Evolutionary conservation across 2,329 filamentous ascomycete species (phyloP).

Genomic region (Akanthomyces uredinophilus): DNA sequence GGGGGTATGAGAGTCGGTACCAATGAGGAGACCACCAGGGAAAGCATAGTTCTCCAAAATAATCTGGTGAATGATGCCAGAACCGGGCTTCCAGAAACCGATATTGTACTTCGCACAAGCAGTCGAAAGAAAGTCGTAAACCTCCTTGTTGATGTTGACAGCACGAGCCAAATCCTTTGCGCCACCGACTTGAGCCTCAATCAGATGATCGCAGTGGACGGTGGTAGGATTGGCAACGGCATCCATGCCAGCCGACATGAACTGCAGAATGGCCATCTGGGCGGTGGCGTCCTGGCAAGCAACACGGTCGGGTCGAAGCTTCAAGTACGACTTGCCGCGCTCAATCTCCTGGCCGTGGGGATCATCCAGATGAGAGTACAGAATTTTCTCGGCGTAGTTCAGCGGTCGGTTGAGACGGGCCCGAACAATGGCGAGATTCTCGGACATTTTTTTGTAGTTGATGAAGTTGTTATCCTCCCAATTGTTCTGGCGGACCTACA

Average conservation of each 20-base stretch:
- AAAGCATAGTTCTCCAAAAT: conserved; percentile 98
- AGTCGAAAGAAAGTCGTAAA: conserved; percentile 92
- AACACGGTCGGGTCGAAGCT: conserved; percentile 93
- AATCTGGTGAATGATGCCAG: conserved; percentile 99
- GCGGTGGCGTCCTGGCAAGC: conserved; percentile 99
- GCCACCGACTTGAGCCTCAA: conserved; percentile 92
- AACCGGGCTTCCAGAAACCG: conserved; percentile 98
- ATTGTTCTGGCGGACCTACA: conserved; percentile 85
- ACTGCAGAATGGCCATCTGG: conserved; percentile 99
- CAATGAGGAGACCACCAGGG: conserved; percentile 95
- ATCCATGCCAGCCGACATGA: conserved; percentile 98
- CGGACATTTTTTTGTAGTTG: conserved; percentile 99
- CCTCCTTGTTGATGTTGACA: conserved; percentile 94
- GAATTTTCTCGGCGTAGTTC: conserved; percentile 95
- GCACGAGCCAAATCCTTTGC: conserved; percentile 90
- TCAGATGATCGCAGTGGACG: conserved; percentile 98
- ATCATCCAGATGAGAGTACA: conserved; percentile 98
- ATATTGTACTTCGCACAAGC: conserved; percentile 99
- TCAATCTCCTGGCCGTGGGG: conserved; percentile 94
- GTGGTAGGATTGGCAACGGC: conserved; percentile 90
- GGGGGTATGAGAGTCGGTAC: conserved; percentile 96
- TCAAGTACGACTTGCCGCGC: conserved; percentile 92
- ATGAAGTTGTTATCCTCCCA: conserved; percentile 95
- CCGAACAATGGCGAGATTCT: conserved; percentile 91
- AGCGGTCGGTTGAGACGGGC: conserved; percentile 85